Evolutionary conservation across 2,329 filamentous ascomycete species (phyloP), one percentile per base, ranked within the genome.

Genomic region (Colletotrichum sp.): DNA sequence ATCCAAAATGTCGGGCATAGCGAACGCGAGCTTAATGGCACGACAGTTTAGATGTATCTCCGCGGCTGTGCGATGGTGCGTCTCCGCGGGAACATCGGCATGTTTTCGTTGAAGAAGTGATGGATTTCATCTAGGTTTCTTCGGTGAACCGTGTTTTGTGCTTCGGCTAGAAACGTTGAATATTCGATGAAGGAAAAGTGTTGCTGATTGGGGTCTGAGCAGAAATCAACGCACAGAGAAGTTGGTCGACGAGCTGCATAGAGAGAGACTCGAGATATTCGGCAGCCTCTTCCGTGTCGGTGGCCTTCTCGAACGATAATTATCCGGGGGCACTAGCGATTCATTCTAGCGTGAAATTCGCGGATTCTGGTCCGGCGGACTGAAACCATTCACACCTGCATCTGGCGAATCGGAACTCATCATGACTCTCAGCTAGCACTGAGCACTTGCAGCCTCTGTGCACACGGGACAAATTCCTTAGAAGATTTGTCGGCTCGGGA

Each of bases 391-490:
- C 6, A 8, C 27, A 27, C n/a, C 32, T 22, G 15, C 3, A 9
- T 9, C 32, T 62, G 22, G 32, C 72, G 69, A 75, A 75, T 75
- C 69, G 72, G 69, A 75, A 72, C 56, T 28, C 13, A 43, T 9
- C 5, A 25, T 62, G 25, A 30, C 43, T 62, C 39, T 61, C n/a
- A 25, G 43, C 34, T 27, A 65, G 55, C 27, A 12, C 27, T 27
- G 27, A 43, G 55, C 52, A 48, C 68, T 61, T n/a, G 60, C 27
- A 52, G 55, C 22, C 28, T 55, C 61, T 27, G 22, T 16, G 55
- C n/a, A 25, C 39, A 55, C 16, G n/a, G 16, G 16, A 27, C 61
- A 60, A 10, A 27, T 32, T 28, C 43, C 27, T 12, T 36, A 6
- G 39, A 36, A 16, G 13, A 28, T 16, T 30, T 25, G 18, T 30